A percentile compares a stretch with the other conserved stretches of the same genome.
Conservation (phyloP, 305 asterid species). For the Solanum hybrid region DNA sequence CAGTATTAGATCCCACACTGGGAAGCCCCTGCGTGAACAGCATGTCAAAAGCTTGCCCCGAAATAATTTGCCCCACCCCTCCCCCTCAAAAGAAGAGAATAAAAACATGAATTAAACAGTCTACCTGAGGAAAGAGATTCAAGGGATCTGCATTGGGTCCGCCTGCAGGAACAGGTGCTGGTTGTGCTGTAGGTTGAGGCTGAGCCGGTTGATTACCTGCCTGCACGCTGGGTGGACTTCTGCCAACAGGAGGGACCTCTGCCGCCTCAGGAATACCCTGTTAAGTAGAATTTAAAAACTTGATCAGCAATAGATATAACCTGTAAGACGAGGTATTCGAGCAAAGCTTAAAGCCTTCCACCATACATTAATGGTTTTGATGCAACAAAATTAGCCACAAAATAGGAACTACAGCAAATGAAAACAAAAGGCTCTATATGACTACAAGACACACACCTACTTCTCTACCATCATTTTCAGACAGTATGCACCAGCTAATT, state of each 20-base stretch:
- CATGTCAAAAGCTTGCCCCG: background rate
- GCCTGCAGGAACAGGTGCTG: constrained; percentile 42
- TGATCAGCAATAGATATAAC: background rate
- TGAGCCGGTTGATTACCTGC: constrained; percentile 30
- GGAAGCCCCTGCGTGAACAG: constrained; percentile 50
- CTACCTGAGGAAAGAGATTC: constrained; percentile 84
- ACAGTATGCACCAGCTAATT: background rate
- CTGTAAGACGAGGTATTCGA: background rate
- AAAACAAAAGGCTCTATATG: background rate
- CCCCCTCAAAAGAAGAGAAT: background rate
- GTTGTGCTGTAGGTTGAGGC: constrained; percentile 45
- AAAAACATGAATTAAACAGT: background rate
- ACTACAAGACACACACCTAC: background rate
- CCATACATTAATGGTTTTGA: too few species aligned
- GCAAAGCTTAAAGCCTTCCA: background rate
- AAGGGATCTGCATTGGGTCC: constrained; percentile 84
- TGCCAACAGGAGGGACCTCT: constrained; percentile 40
- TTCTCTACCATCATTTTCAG: background rate
- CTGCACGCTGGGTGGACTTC: constrained; percentile 11
- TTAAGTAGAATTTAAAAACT: background rate
- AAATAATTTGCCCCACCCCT: background rate
- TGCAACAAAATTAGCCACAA: background rate
- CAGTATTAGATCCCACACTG: constrained; percentile 46
- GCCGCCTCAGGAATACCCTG: constrained; percentile 79
- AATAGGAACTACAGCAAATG: background rate